A percentile compares a stretch with the other conserved stretches of the same genome.
These are phyloP conservation scores for Claviceps purpurea DNA, from an alignment of 2,329 filamentous ascomycete genomes.

Conservation along the genomic window DNA sequence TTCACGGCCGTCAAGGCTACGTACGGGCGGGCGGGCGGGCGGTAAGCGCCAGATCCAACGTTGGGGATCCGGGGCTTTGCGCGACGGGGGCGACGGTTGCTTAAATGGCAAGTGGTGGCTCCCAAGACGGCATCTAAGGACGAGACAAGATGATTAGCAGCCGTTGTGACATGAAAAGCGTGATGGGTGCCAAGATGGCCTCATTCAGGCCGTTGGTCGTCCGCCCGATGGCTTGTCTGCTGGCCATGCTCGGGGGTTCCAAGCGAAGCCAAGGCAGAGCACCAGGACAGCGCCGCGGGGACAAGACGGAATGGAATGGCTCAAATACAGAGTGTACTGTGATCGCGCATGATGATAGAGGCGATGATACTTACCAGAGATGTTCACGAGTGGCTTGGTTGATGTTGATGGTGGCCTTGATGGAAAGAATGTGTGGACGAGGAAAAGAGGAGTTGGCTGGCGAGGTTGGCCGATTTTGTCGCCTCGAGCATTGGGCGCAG, in stretches of 20 bases:
- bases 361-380: conserved; percentile 25
- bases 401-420: conserved; percentile 21
- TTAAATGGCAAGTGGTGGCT: conserved; percentile 1
- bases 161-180: background rate
- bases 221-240: conserved; percentile 1
- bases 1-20: conserved; percentile 16
- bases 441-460: conserved; percentile 29
- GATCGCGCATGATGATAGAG: conserved; percentile 24
- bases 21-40: conserved; percentile 7
- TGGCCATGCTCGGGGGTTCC: background rate
- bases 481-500: conserved; percentile 8
- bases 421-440: conserved; percentile 27
- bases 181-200: conserved; percentile 1
- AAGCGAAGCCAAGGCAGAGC: background rate
- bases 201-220: background rate
- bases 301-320: conserved; percentile 11
- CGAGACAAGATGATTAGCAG: conserved; percentile 1
- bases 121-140: background rate
- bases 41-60: conserved; percentile 20
- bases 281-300: conserved; percentile 8
- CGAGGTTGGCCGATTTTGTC: conserved; percentile 29
- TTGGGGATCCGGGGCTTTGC: conserved; percentile 14
- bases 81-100: conserved; percentile 17
- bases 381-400: conserved; percentile 17
- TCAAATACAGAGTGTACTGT: conserved; percentile 14